Evolutionary conservation across 2,329 filamentous ascomycete species (phyloP).

Genomic region (Raffaelea albimanens): DNA sequence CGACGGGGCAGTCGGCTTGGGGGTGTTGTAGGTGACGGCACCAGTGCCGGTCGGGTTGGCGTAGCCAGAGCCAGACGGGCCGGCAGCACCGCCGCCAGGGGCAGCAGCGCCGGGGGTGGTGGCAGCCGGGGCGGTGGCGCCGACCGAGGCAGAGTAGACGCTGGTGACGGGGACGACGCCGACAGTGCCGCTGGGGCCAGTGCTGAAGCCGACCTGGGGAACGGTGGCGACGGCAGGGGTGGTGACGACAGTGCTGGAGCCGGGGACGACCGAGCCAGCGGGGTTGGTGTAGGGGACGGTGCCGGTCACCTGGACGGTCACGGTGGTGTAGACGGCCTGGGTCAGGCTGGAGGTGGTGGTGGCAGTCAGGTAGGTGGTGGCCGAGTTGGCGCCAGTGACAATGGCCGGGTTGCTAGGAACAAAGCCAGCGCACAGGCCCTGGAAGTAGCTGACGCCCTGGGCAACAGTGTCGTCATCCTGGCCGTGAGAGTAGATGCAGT

Average conservation of each 20-base stretch:
- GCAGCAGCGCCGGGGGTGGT: constrained; percentile 17
- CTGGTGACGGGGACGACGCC: constrained; percentile 17
- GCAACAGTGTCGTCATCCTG: constrained; percentile 55
- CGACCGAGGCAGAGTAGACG: neutral
- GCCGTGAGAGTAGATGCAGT: constrained; percentile 72
- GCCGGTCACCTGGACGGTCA: constrained; percentile 40
- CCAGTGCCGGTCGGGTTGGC: constrained; percentile 16
- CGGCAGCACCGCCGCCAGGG: constrained; percentile 14
- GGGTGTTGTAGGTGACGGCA: constrained; percentile 23
- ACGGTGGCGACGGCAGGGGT: constrained; percentile 40
- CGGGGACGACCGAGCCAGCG: constrained; percentile 35
- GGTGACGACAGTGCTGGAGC: constrained; percentile 38
- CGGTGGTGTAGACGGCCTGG: constrained; percentile 31
- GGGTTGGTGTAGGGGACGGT: constrained; percentile 39
- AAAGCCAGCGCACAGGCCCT: constrained; percentile 78
- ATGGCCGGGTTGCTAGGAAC: constrained; percentile 74
- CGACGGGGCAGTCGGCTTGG: constrained; percentile 22
- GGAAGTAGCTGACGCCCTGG: constrained; percentile 71
- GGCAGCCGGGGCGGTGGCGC: constrained; percentile 12
- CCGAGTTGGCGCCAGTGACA: constrained; percentile 56
- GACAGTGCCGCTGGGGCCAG: constrained; percentile 20
- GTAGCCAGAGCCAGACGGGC: constrained; percentile 16
- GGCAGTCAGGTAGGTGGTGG: constrained; percentile 51
- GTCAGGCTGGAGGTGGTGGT: constrained; percentile 32
- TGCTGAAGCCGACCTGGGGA: constrained; percentile 42